These are phyloP conservation scores for Cystobasidium ongulense DNA, from an alignment of 768 basidiomycete genomes.

Conservation along the genomic window DNA sequence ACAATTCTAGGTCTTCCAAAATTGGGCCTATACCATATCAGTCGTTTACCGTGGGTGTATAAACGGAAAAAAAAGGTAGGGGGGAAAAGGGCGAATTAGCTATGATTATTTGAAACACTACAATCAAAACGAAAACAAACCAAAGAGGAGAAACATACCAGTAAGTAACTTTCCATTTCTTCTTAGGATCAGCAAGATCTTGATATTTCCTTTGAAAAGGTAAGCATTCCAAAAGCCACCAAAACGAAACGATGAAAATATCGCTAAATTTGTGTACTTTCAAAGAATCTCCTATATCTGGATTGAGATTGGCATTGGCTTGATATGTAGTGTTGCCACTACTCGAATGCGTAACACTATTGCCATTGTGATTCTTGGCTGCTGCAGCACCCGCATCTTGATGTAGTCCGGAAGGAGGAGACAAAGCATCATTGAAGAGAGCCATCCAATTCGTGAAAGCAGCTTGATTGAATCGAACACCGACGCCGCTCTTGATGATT, in stretches of 20 bases:
- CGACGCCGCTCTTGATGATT: not conserved
- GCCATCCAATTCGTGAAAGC: not conserved
- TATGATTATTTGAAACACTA: too few species aligned
- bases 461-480: not conserved
- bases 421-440: not conserved
- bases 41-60: not conserved
- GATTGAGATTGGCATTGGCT: not conserved
- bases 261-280: not conserved
- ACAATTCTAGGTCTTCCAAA: not conserved
- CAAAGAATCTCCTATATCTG: not conserved
- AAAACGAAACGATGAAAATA: not conserved
- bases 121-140: not conserved
- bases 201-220: slow-evolving; percentile 7
- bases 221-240: slow-evolving; percentile 8
- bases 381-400: not conserved
- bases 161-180: not conserved
- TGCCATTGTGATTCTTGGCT: too few species aligned
- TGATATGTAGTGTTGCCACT: not conserved
- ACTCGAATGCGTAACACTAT: not conserved
- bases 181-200: not conserved
- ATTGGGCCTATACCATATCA: slow-evolving; percentile 5
- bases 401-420: not conserved
- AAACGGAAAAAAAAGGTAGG: not conserved
- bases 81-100: too few species aligned
- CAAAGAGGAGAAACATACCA: not conserved